Conservation (phyloP, 768 basidiomycete species). For the Cantharellus anzutake region DNA sequence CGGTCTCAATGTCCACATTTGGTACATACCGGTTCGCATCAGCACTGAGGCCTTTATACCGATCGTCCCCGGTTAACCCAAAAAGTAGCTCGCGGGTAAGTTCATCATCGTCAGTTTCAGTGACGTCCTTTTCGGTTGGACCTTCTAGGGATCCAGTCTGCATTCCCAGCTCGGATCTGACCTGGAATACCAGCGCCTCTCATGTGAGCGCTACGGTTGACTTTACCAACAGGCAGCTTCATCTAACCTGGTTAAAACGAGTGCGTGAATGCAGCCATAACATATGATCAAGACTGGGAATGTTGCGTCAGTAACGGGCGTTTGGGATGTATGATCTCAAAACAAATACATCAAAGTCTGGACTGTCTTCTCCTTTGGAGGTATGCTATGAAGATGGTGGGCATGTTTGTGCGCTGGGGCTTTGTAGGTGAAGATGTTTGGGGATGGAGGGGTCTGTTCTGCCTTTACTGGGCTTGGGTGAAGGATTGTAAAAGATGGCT, state of each 20-base stretch:
- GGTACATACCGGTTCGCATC: slow-evolving; percentile 19
- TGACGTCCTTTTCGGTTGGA: slow-evolving; percentile 10
- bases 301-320: slow-evolving; percentile 13
- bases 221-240: neutral
- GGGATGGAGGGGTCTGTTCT: neutral
- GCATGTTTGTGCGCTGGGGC: slow-evolving; percentile 59
- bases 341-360: slow-evolving; percentile 14
- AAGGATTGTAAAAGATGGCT: neutral
- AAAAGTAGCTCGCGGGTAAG: neutral
- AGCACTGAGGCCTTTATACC: slow-evolving; percentile 8
- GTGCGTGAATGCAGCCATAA: slow-evolving; percentile 70
- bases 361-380: slow-evolving; percentile 76
- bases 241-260: slow-evolving; percentile 40
- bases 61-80: neutral
- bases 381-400: slow-evolving; percentile 72
- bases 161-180: slow-evolving; percentile 54
- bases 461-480: neutral
- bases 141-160: slow-evolving; percentile 24
- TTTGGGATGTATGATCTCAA: neutral
- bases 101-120: slow-evolving; percentile 47
- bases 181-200: slow-evolving; percentile 12
- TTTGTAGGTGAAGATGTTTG: slow-evolving; percentile 2
- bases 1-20: slow-evolving; percentile 13
- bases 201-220: too few relatives aligned
- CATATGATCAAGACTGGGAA: slow-evolving; percentile 75